These are phyloP conservation scores for Lachancea lanzarotensis DNA, from an alignment of 805 yeast genomes.

Conservation along the genomic window DNA sequence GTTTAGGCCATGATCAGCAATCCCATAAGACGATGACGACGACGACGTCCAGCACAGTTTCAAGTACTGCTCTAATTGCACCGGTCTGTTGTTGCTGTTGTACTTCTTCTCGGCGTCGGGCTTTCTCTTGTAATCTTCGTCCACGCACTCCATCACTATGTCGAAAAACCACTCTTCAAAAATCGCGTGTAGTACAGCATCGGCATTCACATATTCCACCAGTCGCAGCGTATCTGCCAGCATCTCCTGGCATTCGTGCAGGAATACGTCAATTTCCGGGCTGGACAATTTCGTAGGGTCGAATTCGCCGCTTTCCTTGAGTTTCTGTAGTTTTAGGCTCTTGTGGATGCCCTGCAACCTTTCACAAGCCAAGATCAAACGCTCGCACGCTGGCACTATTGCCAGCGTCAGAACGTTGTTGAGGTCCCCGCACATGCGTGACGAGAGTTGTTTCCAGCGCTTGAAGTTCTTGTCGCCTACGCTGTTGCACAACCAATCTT, in stretches of 20 bases:
- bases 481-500: conserved; percentile 57
- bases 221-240: conserved; percentile 10
- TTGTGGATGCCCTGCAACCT: conserved; percentile 12
- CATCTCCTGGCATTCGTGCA: conserved; percentile 7
- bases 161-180: conserved; percentile 22
- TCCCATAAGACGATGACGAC: not conserved
- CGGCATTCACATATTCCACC: conserved; percentile 12
- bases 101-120: not conserved
- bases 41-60: not conserved
- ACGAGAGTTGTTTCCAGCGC: conserved; percentile 47
- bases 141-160: conserved; percentile 14
- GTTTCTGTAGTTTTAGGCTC: conserved; percentile 8
- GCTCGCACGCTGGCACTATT: conserved; percentile 50
- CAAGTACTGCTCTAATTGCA: conserved; percentile 1
- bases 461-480: conserved; percentile 62
- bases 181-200: conserved; percentile 10
- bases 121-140: conserved; percentile 17
- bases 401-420: conserved; percentile 43
- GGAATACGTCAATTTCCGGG: not conserved
- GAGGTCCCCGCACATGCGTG: conserved; percentile 43
- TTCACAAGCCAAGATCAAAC: conserved; percentile 38
- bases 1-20: too few species aligned
- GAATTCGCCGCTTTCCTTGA: not conserved
- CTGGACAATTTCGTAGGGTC: not conserved
- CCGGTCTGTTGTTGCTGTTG: not conserved